Conservation (phyloP, 345 rosid genomes). For the Acer saccharum region DNA sequence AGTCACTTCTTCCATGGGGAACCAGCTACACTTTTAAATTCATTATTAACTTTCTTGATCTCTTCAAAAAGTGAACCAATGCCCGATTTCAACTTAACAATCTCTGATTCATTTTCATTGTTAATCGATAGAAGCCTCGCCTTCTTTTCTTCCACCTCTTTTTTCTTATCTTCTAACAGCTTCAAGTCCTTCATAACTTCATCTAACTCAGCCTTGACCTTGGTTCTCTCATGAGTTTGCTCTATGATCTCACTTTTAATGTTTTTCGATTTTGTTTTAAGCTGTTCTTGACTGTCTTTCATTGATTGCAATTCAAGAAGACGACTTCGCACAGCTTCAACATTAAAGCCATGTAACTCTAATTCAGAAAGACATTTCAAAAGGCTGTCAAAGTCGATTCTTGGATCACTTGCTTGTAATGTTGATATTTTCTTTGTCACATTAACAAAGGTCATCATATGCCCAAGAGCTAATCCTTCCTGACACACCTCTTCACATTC, state of each 20-base stretch:
- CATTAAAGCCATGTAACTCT: constrained; percentile 37
- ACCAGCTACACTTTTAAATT: too few species aligned
- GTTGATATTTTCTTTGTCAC: constrained; percentile 25
- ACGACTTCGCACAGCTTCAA: constrained; percentile 17
- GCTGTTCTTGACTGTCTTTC: constrained; percentile 28
- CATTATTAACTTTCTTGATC: too few species aligned
- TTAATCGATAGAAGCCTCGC: constrained; percentile 1
- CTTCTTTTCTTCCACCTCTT: constrained; percentile 15
- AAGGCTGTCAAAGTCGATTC: constrained; percentile 8
- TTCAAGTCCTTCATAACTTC: constrained; percentile 18
- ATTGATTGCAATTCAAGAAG: constrained; percentile 22
- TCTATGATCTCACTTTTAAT: constrained; percentile 11
- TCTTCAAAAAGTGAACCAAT: too few species aligned
- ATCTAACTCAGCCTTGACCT: constrained; percentile 15
- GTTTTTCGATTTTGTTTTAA: constrained; percentile 16
- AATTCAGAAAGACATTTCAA: constrained; percentile 29
- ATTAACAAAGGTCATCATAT: constrained; percentile 38
- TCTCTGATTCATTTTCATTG: constrained; percentile 21
- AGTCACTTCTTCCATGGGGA: too few species aligned
- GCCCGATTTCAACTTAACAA: not conserved
- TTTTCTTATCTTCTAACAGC: constrained; percentile 14
- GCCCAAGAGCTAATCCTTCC: constrained; percentile 41
- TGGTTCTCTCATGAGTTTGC: constrained; percentile 6
- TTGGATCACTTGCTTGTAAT: constrained; percentile 22
- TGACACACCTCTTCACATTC: constrained; percentile 21